These are phyloP conservation scores for Alternaria infectoria DNA, from an alignment of 2,329 filamentous ascomycete species.

Conservation along the genomic window DNA sequence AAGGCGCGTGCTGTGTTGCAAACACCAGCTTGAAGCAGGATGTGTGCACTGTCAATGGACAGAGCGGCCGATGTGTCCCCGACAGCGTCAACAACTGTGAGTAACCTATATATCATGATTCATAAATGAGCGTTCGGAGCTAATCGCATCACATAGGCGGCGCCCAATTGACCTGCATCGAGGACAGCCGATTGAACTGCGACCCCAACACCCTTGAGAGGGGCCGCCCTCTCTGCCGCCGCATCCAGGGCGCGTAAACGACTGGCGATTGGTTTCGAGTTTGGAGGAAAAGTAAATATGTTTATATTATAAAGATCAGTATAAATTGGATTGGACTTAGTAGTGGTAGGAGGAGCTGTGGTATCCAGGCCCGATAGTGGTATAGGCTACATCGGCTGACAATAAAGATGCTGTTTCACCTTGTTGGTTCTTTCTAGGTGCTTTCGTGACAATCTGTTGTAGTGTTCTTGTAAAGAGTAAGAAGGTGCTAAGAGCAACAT, in stretches of 20 bases:
- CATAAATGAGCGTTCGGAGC: background rate
- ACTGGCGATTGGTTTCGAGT: background rate
- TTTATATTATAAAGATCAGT: slow-evolving; percentile 9
- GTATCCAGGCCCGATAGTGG: background rate
- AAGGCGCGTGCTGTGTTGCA: slow-evolving; percentile 32
- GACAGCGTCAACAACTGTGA: slow-evolving; percentile 32
- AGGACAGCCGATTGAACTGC: slow-evolving; percentile 30
- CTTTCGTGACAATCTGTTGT: background rate
- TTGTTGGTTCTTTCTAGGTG: background rate
- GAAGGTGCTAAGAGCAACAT: too few relatives aligned
- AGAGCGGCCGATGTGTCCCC: slow-evolving; percentile 35
- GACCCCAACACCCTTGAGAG: slow-evolving; percentile 32
- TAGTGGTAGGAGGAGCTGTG: background rate
- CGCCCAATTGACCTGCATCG: slow-evolving; percentile 35
- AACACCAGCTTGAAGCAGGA: slow-evolving; percentile 40
- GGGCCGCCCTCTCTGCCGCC: slow-evolving; percentile 27
- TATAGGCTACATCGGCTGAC: background rate
- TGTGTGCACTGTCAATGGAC: slow-evolving; percentile 38
- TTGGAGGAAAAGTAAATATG: background rate
- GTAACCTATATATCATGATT: background rate
- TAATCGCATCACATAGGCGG: slow-evolving; percentile 24
- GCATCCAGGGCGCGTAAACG: slow-evolving; percentile 5
- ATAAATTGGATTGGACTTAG: background rate
- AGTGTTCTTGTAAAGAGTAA: too few relatives aligned
- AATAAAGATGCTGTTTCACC: slow-evolving; percentile 1